These are phyloP conservation scores for Pterulicium gracile DNA, from an alignment of 1,284 basidiomycete species.

Conservation along the genomic window DNA sequence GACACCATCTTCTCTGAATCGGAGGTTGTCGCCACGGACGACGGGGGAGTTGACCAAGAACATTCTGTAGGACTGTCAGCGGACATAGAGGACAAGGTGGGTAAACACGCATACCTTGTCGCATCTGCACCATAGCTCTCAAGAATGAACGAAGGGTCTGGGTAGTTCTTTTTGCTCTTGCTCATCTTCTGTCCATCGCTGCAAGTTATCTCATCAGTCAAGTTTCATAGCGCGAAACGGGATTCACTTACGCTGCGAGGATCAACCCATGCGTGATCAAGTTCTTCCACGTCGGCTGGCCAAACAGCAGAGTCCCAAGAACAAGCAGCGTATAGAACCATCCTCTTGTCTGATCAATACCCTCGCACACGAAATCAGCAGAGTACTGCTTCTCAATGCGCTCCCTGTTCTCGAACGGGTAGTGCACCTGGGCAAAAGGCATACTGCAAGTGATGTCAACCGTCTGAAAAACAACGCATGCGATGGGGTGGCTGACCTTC, in stretches of 20 bases:
- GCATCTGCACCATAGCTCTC: slow-evolving; percentile 94
- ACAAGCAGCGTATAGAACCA: slow-evolving; percentile 99
- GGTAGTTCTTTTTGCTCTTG: slow-evolving; percentile 96
- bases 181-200: slow-evolving; percentile 99
- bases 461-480: slow-evolving; percentile 5
- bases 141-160: slow-evolving; percentile 91
- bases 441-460: slow-evolving; percentile 49
- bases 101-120: slow-evolving; percentile 48
- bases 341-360: slow-evolving; percentile 91
- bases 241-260: slow-evolving; percentile 67
- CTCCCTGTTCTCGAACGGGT: slow-evolving; percentile 97
- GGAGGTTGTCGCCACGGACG: slow-evolving; percentile 94
- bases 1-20: slow-evolving; percentile 97
- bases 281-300: slow-evolving; percentile 96
- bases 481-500: slow-evolving; percentile 48
- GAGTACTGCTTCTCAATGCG: slow-evolving; percentile 81
- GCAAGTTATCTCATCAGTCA: slow-evolving; percentile 6
- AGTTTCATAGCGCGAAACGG: neutral
- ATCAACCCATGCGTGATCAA: slow-evolving; percentile 95
- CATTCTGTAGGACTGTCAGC: slow-evolving; percentile 42
- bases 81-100: neutral
- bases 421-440: slow-evolving; percentile 97
- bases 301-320: slow-evolving; percentile 89
- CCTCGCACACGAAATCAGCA: slow-evolving; percentile 97
- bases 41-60: slow-evolving; percentile 99